phyloP scores from a whole-genome alignment of 2,329 filamentous ascomycete species.

The Penicillium sp. region DNA sequence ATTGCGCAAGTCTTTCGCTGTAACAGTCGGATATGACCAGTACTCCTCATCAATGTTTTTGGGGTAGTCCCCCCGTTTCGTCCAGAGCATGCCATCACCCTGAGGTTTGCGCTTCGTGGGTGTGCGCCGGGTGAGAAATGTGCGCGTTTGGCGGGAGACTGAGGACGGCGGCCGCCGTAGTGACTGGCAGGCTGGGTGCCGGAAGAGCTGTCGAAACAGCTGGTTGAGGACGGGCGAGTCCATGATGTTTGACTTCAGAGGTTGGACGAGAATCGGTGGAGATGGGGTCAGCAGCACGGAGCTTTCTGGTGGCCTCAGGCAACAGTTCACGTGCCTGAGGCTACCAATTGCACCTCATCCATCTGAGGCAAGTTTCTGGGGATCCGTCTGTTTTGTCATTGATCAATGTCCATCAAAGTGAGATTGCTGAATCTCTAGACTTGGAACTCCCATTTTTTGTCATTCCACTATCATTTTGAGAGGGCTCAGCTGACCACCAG shows the following conservation, averaged over 20 bases:
- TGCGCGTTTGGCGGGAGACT: slow-evolving; percentile 36
- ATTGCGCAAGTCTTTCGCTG: slow-evolving; percentile 72
- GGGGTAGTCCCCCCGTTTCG: slow-evolving; percentile 76
- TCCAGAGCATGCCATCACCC: slow-evolving; percentile 73
- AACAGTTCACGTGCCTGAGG: slow-evolving; percentile 20
- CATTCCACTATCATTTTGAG: background rate
- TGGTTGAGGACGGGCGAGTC: slow-evolving; percentile 77
- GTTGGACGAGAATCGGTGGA: slow-evolving; percentile 11
- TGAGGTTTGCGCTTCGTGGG: slow-evolving; percentile 41
- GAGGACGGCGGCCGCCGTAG: slow-evolving; percentile 43
- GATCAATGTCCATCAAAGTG: background rate
- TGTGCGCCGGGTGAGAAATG: slow-evolving; percentile 37
- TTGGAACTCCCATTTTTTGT: background rate
- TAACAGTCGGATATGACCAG: slow-evolving; percentile 78
- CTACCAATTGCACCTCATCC: background rate
- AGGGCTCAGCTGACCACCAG: slow-evolving; percentile 2
- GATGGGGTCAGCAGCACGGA: slow-evolving; percentile 2
- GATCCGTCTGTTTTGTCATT: background rate
- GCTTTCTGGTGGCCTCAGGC: slow-evolving; percentile 18
- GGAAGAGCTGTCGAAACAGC: slow-evolving; percentile 83
- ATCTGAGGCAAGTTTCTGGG: background rate
- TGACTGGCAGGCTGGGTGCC: slow-evolving; percentile 67
- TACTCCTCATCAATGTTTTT: slow-evolving; percentile 80
- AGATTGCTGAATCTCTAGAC: background rate
- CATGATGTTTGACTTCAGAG: slow-evolving; percentile 55